A percentile compares a stretch with the other conserved stretches of the same genome.
Conservation (phyloP, 257 asterid genomes). For the Forsythia suspensa region DNA sequence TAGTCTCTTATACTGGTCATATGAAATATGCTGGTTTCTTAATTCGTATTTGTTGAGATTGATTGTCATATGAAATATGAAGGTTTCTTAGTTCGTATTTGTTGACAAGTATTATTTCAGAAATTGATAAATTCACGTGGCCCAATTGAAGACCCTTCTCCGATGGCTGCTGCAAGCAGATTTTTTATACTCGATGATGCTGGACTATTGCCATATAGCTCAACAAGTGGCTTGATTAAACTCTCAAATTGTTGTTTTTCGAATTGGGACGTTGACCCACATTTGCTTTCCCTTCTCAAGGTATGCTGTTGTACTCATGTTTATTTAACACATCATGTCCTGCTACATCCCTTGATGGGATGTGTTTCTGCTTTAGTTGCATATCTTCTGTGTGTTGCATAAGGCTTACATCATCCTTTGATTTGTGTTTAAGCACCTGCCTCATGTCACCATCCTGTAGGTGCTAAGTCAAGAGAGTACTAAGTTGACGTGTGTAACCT, state of each 20-base stretch:
- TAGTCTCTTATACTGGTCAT: constrained; percentile 13
- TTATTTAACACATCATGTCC: neutral
- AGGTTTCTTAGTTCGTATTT: constrained; percentile 11
- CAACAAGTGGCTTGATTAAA: constrained; percentile 69
- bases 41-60: constrained; percentile 21
- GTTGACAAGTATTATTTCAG: constrained; percentile 52
- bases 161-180: constrained; percentile 60
- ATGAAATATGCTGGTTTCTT: constrained; percentile 7
- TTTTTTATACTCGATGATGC: constrained; percentile 61
- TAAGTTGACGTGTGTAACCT: neutral
- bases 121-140: constrained; percentile 53
- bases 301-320: constrained; percentile 40
- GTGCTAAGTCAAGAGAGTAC: neutral
- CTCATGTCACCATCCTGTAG: neutral
- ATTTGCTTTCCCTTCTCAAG: constrained; percentile 82
- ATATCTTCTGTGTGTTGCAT: neutral
- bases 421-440: neutral
- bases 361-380: neutral
- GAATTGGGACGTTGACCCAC: constrained; percentile 65
- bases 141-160: constrained; percentile 92
- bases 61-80: neutral
- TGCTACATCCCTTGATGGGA: neutral
- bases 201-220: constrained; percentile 63
- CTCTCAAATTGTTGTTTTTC: constrained; percentile 68
- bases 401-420: neutral